phyloP scores from a whole-genome alignment of 371 early-diverging fungal genomes.

The Syncephalastrum monosporum region DNA sequence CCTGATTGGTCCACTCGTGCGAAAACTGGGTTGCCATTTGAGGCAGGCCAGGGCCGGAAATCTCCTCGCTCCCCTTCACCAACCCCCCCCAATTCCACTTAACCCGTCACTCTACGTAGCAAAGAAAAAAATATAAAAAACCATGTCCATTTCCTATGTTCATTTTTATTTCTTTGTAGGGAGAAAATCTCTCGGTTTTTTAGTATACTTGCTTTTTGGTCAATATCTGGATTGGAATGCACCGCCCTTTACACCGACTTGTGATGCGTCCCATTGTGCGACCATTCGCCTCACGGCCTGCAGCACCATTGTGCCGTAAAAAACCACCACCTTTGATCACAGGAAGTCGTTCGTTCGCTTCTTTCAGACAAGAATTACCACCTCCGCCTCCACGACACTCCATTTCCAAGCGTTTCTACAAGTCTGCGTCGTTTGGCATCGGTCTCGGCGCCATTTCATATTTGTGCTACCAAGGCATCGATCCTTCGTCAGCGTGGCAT shows the following conservation, averaged over 20 bases:
- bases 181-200: constrained; percentile 8
- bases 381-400: too few species aligned
- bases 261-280: constrained; percentile 8
- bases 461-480: constrained; percentile 1
- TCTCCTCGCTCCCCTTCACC: too few species aligned
- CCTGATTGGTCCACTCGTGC: constrained; percentile 18
- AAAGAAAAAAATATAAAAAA: constrained; percentile 10
- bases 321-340: constrained; percentile 5
- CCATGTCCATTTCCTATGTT: constrained; percentile 1
- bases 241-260: constrained; percentile 11
- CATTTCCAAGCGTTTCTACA: too few species aligned
- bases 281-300: constrained; percentile 7
- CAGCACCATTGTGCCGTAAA: constrained; percentile 10
- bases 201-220: neutral
- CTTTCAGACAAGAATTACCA: neutral
- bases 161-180: neutral
- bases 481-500: too few species aligned
- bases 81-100: constrained; percentile 5
- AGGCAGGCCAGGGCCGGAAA: constrained; percentile 1
- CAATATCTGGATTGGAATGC: constrained; percentile 8
- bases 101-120: constrained; percentile 16
- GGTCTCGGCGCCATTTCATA: too few species aligned
- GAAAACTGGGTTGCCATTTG: constrained; percentile 11
- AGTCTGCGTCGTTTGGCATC: too few species aligned
- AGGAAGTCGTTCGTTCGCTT: too few species aligned